Evolutionary conservation across 2,329 filamentous ascomycete species (phyloP).

Genomic region (Arthrobotrys megalospora): DNA sequence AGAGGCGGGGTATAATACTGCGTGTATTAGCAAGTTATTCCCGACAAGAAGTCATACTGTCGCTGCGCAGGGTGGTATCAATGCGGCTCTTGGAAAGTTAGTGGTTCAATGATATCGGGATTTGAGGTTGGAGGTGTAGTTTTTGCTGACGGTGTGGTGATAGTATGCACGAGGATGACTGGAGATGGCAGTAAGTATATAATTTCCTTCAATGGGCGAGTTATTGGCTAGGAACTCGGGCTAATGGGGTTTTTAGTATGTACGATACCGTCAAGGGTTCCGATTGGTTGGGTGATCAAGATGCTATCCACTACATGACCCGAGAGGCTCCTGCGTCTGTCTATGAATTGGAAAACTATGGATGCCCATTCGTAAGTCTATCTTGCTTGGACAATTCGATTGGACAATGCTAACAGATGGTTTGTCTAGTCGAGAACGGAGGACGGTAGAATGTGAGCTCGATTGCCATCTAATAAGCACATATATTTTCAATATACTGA

Average conservation of each 20-base stretch:
- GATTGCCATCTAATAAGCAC: slow-evolving; percentile 33
- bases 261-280: slow-evolving; percentile 98
- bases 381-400: neutral
- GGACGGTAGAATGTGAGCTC: slow-evolving; percentile 87
- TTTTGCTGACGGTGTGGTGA: slow-evolving; percentile 4
- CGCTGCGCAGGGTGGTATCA: slow-evolving; percentile 86
- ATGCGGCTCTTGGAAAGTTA: slow-evolving; percentile 83
- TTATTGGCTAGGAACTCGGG: neutral
- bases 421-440: slow-evolving; percentile 80
- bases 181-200: slow-evolving; percentile 82
- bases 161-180: slow-evolving; percentile 94
- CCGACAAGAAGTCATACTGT: slow-evolving; percentile 89
- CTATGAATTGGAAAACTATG: slow-evolving; percentile 96
- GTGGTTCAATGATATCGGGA: slow-evolving; percentile 62
- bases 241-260: slow-evolving; percentile 73
- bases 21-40: slow-evolving; percentile 88
- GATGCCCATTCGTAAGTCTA: slow-evolving; percentile 81
- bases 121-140: neutral
- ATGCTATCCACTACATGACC: slow-evolving; percentile 99
- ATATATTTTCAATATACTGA: slow-evolving; percentile 59
- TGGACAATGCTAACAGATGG: slow-evolving; percentile 49
- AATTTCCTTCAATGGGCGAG: neutral
- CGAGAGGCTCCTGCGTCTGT: slow-evolving; percentile 91
- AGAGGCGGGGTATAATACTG: slow-evolving; percentile 90
- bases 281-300: slow-evolving; percentile 97